Percentiles rank a stretch among this genome's conserved stretches.
These are phyloP conservation scores for Dorcoceras hygrometricum DNA, from an alignment of 257 asterid species.

Conservation along the genomic window DNA sequence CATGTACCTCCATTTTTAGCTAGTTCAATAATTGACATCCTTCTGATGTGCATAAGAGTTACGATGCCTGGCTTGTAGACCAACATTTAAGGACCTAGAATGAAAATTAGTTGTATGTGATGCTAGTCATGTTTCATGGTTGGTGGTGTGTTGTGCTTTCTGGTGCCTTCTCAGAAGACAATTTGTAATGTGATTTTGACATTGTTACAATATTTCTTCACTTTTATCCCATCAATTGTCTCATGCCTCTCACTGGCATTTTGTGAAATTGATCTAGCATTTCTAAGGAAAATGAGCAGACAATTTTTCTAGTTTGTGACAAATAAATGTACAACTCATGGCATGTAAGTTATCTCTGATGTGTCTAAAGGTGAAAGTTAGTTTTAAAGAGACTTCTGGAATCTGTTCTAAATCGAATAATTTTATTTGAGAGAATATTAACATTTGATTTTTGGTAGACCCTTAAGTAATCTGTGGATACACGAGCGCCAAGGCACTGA, in stretches of 20 bases:
- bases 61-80: neutral
- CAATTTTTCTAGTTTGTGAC: neutral
- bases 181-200: neutral
- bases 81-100: constrained; percentile 2
- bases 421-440: neutral
- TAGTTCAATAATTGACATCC: constrained; percentile 3
- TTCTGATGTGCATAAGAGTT: constrained; percentile 8
- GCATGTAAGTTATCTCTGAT: constrained; percentile 8
- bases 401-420: neutral
- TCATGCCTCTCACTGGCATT: neutral
- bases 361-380: neutral
- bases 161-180: constrained; percentile 4
- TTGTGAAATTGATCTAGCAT: neutral
- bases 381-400: neutral
- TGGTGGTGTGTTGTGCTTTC: neutral
- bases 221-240: neutral
- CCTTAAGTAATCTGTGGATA: neutral
- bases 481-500: neutral
- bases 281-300: neutral
- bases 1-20: constrained; percentile 20
- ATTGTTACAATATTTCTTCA: no score
- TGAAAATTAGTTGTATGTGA: neutral
- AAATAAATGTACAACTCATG: neutral
- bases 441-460: neutral
- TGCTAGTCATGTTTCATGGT: neutral